Conservation (phyloP, 2,329 filamentous ascomycete species). For the Xylariaceae sp. region DNA sequence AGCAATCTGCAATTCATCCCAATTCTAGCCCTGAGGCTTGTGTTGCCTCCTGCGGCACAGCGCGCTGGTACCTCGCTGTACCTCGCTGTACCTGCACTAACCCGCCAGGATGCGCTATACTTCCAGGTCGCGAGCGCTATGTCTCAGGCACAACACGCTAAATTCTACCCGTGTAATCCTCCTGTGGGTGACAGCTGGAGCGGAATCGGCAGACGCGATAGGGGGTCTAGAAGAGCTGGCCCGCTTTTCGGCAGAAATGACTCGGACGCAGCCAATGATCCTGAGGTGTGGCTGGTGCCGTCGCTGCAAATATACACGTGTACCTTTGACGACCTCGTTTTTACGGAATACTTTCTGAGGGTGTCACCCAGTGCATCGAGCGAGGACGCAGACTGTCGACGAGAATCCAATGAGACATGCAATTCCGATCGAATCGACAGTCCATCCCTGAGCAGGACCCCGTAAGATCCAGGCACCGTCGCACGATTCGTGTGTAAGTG, state of each 20-base stretch:
- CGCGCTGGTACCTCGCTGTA: background rate
- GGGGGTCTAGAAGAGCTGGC: background rate
- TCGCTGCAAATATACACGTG: background rate
- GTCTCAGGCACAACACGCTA: background rate
- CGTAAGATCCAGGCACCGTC: background rate
- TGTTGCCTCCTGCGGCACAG: background rate
- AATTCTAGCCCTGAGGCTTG: background rate
- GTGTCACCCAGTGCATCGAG: background rate
- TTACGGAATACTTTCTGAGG: background rate
- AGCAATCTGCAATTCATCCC: slow-evolving; percentile 4
- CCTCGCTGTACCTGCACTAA: background rate
- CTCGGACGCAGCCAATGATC: slow-evolving; percentile 10
- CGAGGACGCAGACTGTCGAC: background rate
- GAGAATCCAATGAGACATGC: background rate
- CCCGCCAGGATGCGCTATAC: background rate
- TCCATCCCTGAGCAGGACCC: too few species aligned
- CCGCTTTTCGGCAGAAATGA: background rate
- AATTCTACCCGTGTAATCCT: background rate
- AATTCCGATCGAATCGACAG: background rate
- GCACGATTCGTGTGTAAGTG: background rate
- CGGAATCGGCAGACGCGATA: background rate
- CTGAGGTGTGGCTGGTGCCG: background rate
- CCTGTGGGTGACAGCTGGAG: background rate
- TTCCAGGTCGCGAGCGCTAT: background rate
- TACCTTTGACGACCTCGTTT: background rate